These are phyloP conservation scores for Hondaea fermentalgiana DNA, from an alignment of 108 stramenopile genomes.

Conservation along the genomic window DNA sequence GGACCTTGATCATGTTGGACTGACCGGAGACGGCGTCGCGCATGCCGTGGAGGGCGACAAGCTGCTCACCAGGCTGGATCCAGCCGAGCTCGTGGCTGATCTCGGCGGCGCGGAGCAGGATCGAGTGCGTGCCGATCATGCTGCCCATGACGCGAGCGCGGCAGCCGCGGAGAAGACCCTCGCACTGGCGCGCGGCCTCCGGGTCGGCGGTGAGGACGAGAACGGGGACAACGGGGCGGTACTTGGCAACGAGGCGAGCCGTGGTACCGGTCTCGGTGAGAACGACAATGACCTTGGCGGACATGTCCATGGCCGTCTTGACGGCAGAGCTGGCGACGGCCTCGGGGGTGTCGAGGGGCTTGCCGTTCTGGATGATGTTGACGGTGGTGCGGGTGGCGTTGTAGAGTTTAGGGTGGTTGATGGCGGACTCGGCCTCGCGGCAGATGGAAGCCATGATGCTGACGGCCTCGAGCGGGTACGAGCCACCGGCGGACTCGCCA, in stretches of 20 bases:
- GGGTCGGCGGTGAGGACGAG: conserved; percentile 65
- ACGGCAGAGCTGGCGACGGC: conserved; percentile 88
- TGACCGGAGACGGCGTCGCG: conserved; percentile 41
- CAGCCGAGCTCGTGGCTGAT: conserved; percentile 57
- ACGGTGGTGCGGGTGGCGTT: conserved; percentile 15
- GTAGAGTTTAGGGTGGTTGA: conserved; percentile 47
- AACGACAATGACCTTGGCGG: conserved; percentile 81
- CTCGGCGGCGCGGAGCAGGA: conserved; percentile 63
- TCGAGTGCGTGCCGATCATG: conserved; percentile 60
- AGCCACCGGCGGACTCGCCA: conserved; percentile 82
- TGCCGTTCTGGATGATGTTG: not conserved
- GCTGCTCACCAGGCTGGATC: conserved; percentile 66
- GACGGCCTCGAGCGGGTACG: conserved; percentile 68
- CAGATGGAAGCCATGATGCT: conserved; percentile 82
- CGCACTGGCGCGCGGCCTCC: conserved; percentile 70
- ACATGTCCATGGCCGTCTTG: conserved; percentile 86
- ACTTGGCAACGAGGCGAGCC: conserved; percentile 87
- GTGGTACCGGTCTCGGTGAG: conserved; percentile 84
- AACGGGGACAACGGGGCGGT: conserved; percentile 78
- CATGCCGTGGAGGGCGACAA: conserved; percentile 74
- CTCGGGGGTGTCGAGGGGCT: conserved; percentile 43
- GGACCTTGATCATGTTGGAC: conserved; percentile 49
- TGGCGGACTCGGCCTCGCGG: conserved; percentile 62
- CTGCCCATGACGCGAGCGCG: conserved; percentile 51
- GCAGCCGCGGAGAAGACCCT: conserved; percentile 68